Evolutionary conservation across 768 basidiomycete genomes (phyloP).

Genomic region (Hericium alpestre): DNA sequence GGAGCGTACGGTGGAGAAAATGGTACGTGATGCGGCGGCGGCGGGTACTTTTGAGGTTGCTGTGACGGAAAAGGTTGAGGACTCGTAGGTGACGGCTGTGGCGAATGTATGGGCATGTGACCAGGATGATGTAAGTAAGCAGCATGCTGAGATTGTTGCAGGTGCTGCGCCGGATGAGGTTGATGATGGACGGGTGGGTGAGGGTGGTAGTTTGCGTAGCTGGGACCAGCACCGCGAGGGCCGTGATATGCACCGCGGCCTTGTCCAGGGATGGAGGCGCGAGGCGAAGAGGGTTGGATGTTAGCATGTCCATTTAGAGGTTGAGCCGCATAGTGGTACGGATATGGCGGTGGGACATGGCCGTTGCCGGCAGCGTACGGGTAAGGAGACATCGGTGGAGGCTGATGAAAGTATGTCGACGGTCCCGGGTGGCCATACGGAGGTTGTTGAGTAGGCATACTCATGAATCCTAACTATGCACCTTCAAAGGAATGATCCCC

Average conservation of each 20-base stretch:
- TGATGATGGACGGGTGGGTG: conserved; percentile 27
- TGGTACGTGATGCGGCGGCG: conserved; percentile 15
- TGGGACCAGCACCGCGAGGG: conserved; percentile 26
- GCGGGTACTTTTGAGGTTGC: conserved; percentile 22
- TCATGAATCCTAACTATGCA: neutral
- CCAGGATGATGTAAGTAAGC: conserved; percentile 16
- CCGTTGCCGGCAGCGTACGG: conserved; percentile 10
- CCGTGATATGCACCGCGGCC: conserved; percentile 25
- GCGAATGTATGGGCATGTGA: conserved; percentile 15
- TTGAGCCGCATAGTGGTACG: conserved; percentile 23
- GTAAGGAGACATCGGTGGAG: conserved; percentile 19
- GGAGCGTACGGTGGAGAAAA: conserved; percentile 20
- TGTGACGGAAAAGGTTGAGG: conserved; percentile 11
- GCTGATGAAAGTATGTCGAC: conserved; percentile 22
- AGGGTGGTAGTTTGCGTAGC: conserved; percentile 29
- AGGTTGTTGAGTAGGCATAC: neutral
- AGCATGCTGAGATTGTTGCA: conserved; percentile 14
- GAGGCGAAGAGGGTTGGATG: conserved; percentile 27
- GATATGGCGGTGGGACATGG: conserved; percentile 18
- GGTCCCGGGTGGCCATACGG: conserved; percentile 21
- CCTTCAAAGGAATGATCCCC: neutral
- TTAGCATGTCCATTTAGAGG: conserved; percentile 31
- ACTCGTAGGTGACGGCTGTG: conserved; percentile 19
- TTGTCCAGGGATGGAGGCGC: conserved; percentile 21
- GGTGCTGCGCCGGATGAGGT: conserved; percentile 28